These are phyloP conservation scores for Boletus tylopilopsis DNA, from an alignment of 768 basidiomycete genomes.

Conservation along the genomic window DNA sequence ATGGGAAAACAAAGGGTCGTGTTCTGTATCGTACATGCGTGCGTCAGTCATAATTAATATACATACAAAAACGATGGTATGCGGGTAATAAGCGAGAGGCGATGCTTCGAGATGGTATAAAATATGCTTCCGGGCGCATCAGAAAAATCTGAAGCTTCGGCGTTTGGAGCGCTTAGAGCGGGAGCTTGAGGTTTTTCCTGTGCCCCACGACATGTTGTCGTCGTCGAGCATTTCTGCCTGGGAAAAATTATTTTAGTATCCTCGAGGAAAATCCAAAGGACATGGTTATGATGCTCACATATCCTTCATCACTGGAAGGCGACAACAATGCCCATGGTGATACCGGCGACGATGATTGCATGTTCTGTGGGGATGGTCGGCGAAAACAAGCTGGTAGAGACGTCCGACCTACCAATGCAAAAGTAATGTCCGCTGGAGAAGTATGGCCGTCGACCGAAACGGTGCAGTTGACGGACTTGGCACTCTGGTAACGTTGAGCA, in stretches of 20 bases:
- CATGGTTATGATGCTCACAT: conserved; percentile 8
- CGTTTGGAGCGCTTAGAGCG: conserved; percentile 6
- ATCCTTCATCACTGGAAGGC: conserved; percentile 4
- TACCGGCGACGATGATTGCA: conserved; percentile 9
- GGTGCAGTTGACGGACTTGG: conserved; percentile 15
- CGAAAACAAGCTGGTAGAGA: neutral
- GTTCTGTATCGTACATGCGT: conserved; percentile 14
- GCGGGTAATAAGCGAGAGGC: neutral
- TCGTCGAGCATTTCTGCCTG: conserved; percentile 30
- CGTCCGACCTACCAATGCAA: conserved; percentile 16
- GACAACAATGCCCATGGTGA: neutral
- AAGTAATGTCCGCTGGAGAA: conserved; percentile 21
- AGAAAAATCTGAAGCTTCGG: conserved; percentile 11
- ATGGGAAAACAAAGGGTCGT: neutral
- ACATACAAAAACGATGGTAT: conserved; percentile 2
- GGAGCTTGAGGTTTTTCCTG: neutral
- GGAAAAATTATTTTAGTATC: neutral
- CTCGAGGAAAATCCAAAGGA: neutral
- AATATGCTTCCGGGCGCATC: neutral
- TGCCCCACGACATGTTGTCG: conserved; percentile 28
- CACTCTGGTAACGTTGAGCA: conserved; percentile 10
- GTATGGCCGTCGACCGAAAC: conserved; percentile 13
- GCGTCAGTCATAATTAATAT: conserved; percentile 1
- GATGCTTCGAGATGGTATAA: neutral
- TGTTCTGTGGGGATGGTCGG: conserved; percentile 4